phyloP scores from a whole-genome alignment of 345 rosid species.

The Cardamine resedifolia region DNA sequence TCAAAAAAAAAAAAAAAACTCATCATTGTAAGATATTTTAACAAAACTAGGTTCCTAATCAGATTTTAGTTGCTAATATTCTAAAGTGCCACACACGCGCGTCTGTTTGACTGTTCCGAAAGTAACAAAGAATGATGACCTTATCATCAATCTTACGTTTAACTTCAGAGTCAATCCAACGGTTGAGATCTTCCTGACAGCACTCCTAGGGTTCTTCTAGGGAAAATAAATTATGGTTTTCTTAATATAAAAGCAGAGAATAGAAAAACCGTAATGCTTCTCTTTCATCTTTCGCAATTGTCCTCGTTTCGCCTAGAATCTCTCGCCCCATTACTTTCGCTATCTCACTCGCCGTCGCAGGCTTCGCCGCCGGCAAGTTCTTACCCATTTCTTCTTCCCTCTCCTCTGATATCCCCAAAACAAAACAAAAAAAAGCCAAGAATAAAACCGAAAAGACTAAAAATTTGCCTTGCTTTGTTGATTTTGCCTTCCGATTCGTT shows the following conservation, averaged over 20 bases:
- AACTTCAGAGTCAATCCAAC: constrained; percentile 23
- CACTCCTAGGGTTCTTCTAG: constrained; percentile 17
- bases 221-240: neutral
- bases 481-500: constrained; percentile 11
- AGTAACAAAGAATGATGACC: constrained; percentile 8
- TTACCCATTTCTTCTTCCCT: constrained; percentile 49
- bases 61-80: neutral
- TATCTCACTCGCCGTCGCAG: constrained; percentile 51
- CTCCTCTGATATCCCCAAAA: constrained; percentile 42
- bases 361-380: constrained; percentile 51
- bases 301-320: constrained; percentile 12
- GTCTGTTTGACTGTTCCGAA: constrained; percentile 13
- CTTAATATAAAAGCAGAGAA: constrained; percentile 22
- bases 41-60: neutral
- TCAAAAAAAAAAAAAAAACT: neutral
- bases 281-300: constrained; percentile 5
- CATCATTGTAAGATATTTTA: too few species aligned
- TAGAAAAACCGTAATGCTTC: neutral
- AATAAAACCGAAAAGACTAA: constrained; percentile 19
- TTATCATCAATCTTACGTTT: constrained; percentile 15
- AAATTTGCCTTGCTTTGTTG: neutral
- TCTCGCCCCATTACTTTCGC: constrained; percentile 15
- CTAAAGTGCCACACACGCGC: neutral
- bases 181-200: constrained; percentile 22
- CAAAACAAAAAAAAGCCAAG: constrained; percentile 15